Percentiles rank a stretch among this genome's conserved stretches.
These are phyloP conservation scores for Ogataea zsoltii DNA, from an alignment of 805 yeast species.

Conservation along the genomic window DNA sequence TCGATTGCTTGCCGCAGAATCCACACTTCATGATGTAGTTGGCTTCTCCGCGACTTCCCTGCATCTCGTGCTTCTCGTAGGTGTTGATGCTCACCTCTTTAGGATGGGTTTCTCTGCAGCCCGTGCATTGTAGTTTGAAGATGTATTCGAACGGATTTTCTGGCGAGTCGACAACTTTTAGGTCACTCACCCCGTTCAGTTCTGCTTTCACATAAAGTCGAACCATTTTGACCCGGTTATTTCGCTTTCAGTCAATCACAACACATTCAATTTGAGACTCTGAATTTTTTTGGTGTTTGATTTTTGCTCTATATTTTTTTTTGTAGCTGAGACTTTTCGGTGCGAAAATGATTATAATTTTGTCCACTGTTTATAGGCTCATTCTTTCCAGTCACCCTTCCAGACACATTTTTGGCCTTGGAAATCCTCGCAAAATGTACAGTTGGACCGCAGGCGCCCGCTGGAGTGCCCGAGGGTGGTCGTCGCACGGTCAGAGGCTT, in stretches of 20 bases:
- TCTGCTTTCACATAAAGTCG: slow-evolving; percentile 37
- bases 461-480: slow-evolving; percentile 1
- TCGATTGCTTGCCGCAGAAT: slow-evolving; percentile 29
- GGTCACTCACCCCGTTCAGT: slow-evolving; percentile 36
- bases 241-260: too few species aligned
- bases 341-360: not conserved
- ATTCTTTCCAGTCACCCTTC: not conserved
- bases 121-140: slow-evolving; percentile 71
- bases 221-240: not conserved
- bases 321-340: not conserved
- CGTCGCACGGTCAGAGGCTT: not conserved
- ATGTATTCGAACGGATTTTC: slow-evolving; percentile 70
- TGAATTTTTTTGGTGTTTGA: not conserved
- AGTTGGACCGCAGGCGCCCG: slow-evolving; percentile 3
- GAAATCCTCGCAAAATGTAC: not conserved
- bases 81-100: slow-evolving; percentile 69
- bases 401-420: not conserved
- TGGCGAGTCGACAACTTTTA: slow-evolving; percentile 58
- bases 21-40: slow-evolving; percentile 63
- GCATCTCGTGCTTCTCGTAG: slow-evolving; percentile 62
- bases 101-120: slow-evolving; percentile 76
- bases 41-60: slow-evolving; percentile 80
- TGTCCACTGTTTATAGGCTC: not conserved
- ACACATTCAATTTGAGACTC: too few species aligned
- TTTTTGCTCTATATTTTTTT: slow-evolving; percentile 1